Conservation (phyloP, 2,329 filamentous ascomycete species). For the Microdochium trichocladiopsis region DNA sequence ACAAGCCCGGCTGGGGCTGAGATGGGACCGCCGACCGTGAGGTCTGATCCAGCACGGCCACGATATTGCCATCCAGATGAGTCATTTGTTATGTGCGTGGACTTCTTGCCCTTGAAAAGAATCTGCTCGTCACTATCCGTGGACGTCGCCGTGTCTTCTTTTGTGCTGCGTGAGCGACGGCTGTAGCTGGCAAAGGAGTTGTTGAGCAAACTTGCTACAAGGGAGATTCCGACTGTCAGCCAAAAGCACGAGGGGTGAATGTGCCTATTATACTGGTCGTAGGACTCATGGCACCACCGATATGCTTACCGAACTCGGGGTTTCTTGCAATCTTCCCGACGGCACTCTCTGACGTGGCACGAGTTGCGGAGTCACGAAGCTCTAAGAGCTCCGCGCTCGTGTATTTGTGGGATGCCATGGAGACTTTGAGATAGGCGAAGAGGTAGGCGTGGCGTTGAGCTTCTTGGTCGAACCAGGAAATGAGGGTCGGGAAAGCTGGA, state of each 20-base stretch:
- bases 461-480: conserved; percentile 26
- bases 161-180: conserved; percentile 17
- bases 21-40: conserved; percentile 37
- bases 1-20: conserved; percentile 43
- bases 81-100: conserved; percentile 2
- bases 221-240: background rate
- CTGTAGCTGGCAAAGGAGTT: background rate
- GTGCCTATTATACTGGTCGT: background rate
- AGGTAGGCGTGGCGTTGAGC: conserved; percentile 29
- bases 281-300: background rate
- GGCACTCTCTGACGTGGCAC: background rate
- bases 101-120: conserved; percentile 26
- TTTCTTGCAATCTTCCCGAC: conserved; percentile 12
- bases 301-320: conserved; percentile 30
- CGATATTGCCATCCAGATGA: conserved; percentile 33
- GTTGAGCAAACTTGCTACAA: conserved; percentile 1
- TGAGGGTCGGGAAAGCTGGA: conserved; percentile 26
- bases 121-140: conserved; percentile 27
- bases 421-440: conserved; percentile 28
- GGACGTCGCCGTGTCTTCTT: conserved; percentile 24
- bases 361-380: conserved; percentile 18
- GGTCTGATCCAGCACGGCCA: conserved; percentile 35
- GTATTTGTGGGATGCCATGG: conserved; percentile 37
- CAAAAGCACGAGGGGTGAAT: background rate
- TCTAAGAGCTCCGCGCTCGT: conserved; percentile 36